A percentile compares a stretch with the other conserved stretches of the same genome.
Evolutionary conservation across 2,329 filamentous ascomycete species (phyloP).

Genomic region (Ascochyta pisi): DNA sequence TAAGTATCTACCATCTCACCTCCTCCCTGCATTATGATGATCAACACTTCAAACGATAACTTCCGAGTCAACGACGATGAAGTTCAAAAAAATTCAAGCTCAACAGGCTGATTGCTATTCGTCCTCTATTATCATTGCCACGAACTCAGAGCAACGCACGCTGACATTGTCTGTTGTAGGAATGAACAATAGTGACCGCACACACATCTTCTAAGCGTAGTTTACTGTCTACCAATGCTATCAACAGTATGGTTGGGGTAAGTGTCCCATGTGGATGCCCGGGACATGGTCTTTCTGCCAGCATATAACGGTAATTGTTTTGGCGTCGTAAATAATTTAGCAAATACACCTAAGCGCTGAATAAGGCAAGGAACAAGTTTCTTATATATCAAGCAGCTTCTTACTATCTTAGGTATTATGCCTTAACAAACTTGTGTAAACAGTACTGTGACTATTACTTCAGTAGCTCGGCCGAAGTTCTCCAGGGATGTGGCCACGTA

Average conservation of each 20-base stretch:
- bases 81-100: slow-evolving; percentile 58
- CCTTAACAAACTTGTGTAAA: no score
- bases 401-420: no score
- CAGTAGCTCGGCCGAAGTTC: no score
- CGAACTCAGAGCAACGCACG: background rate
- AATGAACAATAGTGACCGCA: background rate
- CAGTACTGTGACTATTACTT: background rate
- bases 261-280: no score
- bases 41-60: slow-evolving; percentile 40
- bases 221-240: slow-evolving; percentile 20
- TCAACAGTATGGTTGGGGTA: background rate
- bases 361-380: no score
- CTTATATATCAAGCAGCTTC: no score
- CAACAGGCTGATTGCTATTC: slow-evolving; percentile 58
- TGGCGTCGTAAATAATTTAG: no score
- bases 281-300: no score
- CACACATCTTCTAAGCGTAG: slow-evolving; percentile 16
- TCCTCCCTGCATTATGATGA: slow-evolving; percentile 39
- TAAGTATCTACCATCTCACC: slow-evolving; percentile 6
- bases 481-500: no score
- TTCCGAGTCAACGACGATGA: slow-evolving; percentile 48
- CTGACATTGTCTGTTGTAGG: slow-evolving; percentile 24
- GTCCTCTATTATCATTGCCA: slow-evolving; percentile 2
- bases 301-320: no score
- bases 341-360: no score